Percentiles rank a stretch among this genome's conserved stretches.
Conservation (phyloP, 441 rosid species). For the Euphorbia corollata region DNA sequence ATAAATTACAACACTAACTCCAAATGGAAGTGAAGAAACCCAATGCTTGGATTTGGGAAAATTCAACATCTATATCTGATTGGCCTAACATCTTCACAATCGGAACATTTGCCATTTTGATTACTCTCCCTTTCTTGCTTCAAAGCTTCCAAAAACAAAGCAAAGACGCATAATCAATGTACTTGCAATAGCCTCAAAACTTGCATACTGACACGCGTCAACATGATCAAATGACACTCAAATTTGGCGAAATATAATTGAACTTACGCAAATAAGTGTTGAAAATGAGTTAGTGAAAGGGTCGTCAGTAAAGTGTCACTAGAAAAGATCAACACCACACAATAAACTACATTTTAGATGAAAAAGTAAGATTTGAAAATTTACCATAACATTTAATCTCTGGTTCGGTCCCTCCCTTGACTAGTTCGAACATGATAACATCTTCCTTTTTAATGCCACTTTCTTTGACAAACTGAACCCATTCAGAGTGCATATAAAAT, state of each 20-base stretch:
- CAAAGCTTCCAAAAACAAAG: conserved; percentile 5
- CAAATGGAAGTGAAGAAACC: too few relatives aligned
- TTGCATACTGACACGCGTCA: too few relatives aligned
- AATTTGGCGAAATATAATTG: too few relatives aligned
- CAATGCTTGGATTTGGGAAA: too few relatives aligned
- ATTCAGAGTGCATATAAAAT: neutral
- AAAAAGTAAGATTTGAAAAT: neutral
- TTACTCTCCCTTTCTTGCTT: neutral
- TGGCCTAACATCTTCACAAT: neutral
- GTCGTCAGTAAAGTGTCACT: too few relatives aligned
- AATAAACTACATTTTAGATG: too few relatives aligned
- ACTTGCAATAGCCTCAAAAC: conserved; percentile 2
- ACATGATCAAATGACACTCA: too few relatives aligned
- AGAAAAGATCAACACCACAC: too few relatives aligned
- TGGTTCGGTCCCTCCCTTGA: conserved; percentile 1
- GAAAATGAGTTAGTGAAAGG: too few relatives aligned
- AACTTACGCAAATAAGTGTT: too few relatives aligned
- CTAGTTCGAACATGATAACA: conserved; percentile 10
- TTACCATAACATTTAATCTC: conserved; percentile 5
- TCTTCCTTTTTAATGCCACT: conserved; percentile 7
- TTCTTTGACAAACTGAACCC: neutral
- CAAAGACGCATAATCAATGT: neutral
- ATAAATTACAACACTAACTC: too few relatives aligned
- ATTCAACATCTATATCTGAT: neutral
- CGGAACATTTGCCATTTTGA: neutral